Conservation (phyloP, 75 land plant species). For the Cunninghamia lanceolata region DNA sequence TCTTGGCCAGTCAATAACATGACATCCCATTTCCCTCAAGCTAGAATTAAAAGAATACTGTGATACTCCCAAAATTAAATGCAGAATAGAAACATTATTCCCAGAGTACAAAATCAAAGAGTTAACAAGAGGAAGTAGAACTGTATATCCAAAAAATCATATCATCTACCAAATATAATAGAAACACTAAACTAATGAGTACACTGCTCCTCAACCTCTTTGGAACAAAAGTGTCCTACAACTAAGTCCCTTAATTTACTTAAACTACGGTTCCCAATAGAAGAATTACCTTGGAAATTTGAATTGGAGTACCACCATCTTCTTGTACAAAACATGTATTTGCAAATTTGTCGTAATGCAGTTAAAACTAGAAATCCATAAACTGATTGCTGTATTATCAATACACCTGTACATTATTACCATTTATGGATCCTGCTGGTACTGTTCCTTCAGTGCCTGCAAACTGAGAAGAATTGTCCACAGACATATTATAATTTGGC, state of each 20-base stretch:
- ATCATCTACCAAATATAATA: not conserved
- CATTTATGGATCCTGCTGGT: not conserved
- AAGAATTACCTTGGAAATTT: not conserved
- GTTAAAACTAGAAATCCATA: conserved; percentile 1
- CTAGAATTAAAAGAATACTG: not conserved
- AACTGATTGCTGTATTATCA: not conserved
- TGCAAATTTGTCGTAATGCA: not conserved
- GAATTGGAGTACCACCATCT: not conserved
- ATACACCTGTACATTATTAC: conserved; percentile 12
- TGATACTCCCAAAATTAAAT: not conserved
- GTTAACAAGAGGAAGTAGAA: not conserved
- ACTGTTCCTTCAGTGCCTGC: conserved; percentile 1
- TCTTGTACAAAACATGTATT: not conserved
- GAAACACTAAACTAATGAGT: not conserved
- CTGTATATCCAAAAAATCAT: conserved; percentile 6
- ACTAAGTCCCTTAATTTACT: not conserved
- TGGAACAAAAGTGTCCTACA: conserved; percentile 7
- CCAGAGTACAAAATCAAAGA: not conserved
- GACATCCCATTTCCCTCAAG: not conserved
- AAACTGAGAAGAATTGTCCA: not conserved
- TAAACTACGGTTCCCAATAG: not conserved
- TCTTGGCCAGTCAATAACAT: not conserved
- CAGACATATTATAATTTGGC: conserved; percentile 6
- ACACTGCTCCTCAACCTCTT: not conserved
- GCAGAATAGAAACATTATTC: not conserved